Conservation (phyloP, 2,329 filamentous ascomycete species). For the Claviceps sp. region DNA sequence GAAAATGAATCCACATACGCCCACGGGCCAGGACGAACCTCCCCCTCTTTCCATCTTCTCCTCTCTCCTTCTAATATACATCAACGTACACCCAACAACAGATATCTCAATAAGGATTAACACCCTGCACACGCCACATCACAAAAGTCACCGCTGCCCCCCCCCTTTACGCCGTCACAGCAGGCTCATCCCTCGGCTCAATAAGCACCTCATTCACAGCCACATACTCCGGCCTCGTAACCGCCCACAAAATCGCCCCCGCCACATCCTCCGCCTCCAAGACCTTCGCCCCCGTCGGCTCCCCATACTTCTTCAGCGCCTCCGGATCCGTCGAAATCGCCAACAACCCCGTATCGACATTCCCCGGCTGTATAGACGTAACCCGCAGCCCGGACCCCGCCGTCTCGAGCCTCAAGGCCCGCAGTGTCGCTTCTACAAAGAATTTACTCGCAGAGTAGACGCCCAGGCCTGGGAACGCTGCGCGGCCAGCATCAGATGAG, state of each 20-base stretch:
- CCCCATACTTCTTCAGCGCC: conserved; percentile 66
- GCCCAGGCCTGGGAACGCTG: conserved; percentile 68
- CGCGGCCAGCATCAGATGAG: conserved; percentile 69
- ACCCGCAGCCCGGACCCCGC: conserved; percentile 60
- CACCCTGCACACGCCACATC: too few relatives aligned
- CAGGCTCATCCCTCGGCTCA: conserved; percentile 61
- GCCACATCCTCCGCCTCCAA: conserved; percentile 64
- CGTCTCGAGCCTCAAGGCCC: conserved; percentile 61
- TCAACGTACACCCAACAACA: too few relatives aligned
- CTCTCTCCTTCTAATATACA: too few relatives aligned
- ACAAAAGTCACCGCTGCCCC: not conserved
- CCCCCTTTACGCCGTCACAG: not conserved
- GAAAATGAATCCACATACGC: too few relatives aligned
- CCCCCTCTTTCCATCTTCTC: too few relatives aligned
- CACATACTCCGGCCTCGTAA: conserved; percentile 62
- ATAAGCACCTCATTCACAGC: conserved; percentile 71
- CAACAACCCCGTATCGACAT: conserved; percentile 59
- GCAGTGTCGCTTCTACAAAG: conserved; percentile 74
- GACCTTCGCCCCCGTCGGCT: conserved; percentile 61
- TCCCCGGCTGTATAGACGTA: conserved; percentile 64
- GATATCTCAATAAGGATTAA: too few relatives aligned
- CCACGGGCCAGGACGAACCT: too few relatives aligned
- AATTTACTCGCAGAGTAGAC: conserved; percentile 78
- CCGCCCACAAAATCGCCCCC: conserved; percentile 57
- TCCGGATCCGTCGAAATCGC: conserved; percentile 64